A percentile compares a stretch with the other conserved stretches of the same genome.
These are phyloP conservation scores for Kuraishia hungarica DNA, from an alignment of 805 yeast species.

Conservation along the genomic window DNA sequence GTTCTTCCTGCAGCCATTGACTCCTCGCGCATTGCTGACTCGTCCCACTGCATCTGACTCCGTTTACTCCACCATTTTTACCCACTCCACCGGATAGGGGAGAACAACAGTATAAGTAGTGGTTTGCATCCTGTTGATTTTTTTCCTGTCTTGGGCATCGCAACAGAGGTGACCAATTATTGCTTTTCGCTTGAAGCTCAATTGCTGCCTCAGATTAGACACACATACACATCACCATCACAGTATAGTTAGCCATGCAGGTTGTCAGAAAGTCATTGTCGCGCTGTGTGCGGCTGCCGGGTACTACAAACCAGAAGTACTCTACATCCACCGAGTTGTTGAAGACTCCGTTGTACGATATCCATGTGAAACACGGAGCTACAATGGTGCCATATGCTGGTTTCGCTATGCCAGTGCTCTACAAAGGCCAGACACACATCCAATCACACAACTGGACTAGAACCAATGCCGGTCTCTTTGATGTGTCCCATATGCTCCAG, in stretches of 20 bases:
- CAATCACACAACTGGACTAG: slow-evolving; percentile 96
- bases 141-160: neutral
- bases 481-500: slow-evolving; percentile 96
- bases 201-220: neutral
- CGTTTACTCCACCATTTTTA: neutral
- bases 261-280: neutral
- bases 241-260: neutral
- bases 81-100: neutral
- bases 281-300: neutral
- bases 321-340: slow-evolving; percentile 21
- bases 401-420: slow-evolving; percentile 90
- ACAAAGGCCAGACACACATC: slow-evolving; percentile 76
- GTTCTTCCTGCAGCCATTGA: neutral
- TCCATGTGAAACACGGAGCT: slow-evolving; percentile 73
- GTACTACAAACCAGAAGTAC: slow-evolving; percentile 5
- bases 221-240: no score
- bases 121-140: neutral
- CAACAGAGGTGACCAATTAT: no score
- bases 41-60: neutral
- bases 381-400: slow-evolving; percentile 96
- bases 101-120: neutral
- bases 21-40: neutral
- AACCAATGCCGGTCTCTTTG: slow-evolving; percentile 80
- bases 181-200: neutral
- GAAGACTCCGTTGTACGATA: slow-evolving; percentile 73